Percentiles rank a stretch among this genome's conserved stretches.
Conservation (phyloP, 768 basidiomycete species). For the Lactarius evosmus region DNA sequence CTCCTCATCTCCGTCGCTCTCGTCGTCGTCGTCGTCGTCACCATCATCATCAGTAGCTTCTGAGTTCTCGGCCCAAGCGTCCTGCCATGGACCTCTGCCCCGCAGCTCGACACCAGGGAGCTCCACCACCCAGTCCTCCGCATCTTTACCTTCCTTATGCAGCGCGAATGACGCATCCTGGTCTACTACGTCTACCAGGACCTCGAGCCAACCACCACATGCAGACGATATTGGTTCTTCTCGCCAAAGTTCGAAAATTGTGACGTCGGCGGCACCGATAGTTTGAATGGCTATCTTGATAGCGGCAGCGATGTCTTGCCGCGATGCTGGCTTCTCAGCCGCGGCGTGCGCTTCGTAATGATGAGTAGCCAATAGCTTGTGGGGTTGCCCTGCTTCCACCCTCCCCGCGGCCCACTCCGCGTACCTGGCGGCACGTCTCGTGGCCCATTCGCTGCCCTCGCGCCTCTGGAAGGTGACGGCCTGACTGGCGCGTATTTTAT, state of each 20-base stretch:
- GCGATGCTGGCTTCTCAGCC: constrained; percentile 42
- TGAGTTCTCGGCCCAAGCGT: constrained; percentile 16
- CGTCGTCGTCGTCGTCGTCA: neutral
- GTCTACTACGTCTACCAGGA: constrained; percentile 48
- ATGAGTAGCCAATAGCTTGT: constrained; percentile 49
- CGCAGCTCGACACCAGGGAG: constrained; percentile 30
- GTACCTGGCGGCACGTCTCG: constrained; percentile 35
- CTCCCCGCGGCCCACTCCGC: constrained; percentile 25
- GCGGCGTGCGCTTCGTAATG: constrained; percentile 50
- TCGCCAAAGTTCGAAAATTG: constrained; percentile 43
- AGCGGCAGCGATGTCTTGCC: constrained; percentile 46
- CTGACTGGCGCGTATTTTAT: constrained; percentile 62
- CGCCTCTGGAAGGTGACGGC: constrained; percentile 59
- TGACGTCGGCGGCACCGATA: constrained; percentile 47
- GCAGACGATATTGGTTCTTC: constrained; percentile 44
- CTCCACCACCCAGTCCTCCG: constrained; percentile 28
- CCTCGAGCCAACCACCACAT: constrained; percentile 64
- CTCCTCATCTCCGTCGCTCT: neutral
- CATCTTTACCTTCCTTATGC: constrained; percentile 22
- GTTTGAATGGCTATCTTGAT: constrained; percentile 55
- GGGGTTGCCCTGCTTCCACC: constrained; percentile 32
- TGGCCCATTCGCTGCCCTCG: constrained; percentile 36
- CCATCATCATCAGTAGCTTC: neutral
- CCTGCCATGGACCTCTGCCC: constrained; percentile 21
- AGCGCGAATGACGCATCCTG: constrained; percentile 17